phyloP scores from a whole-genome alignment of 495 filamentous ascomycete genomes.

The Aspergillus carlsbadensis region DNA sequence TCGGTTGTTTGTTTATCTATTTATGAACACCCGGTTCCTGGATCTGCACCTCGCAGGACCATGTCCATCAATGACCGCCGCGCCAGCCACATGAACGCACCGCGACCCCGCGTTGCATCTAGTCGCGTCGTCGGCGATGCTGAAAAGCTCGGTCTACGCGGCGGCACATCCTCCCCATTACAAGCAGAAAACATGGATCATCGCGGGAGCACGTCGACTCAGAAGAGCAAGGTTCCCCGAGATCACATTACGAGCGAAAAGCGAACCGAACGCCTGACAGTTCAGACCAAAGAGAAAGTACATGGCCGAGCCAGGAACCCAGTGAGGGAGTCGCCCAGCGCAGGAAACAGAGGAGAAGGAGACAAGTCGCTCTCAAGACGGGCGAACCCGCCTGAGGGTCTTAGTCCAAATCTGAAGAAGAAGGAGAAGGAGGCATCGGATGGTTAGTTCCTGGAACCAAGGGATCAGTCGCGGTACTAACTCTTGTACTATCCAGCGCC shows the following conservation, averaged over 20 bases:
- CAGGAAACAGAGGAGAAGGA: constrained; percentile 42
- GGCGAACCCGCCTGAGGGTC: constrained; percentile 33
- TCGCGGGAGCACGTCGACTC: constrained; percentile 36
- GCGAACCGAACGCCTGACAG: constrained; percentile 43
- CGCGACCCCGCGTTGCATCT: constrained; percentile 47
- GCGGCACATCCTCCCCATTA: constrained; percentile 31
- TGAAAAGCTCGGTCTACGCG: constrained; percentile 33
- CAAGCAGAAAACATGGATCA: constrained; percentile 37
- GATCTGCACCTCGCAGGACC: constrained; percentile 26
- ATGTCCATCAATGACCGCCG: constrained; percentile 50
- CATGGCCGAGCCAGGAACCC: constrained; percentile 64
- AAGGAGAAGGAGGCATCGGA: constrained; percentile 39
- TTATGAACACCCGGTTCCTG: constrained; percentile 24
- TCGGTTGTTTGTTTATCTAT: constrained; percentile 1
- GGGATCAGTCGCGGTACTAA: constrained; percentile 20
- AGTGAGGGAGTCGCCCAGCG: constrained; percentile 54
- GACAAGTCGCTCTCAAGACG: constrained; percentile 44
- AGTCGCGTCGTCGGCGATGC: constrained; percentile 44
- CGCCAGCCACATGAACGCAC: constrained; percentile 44
- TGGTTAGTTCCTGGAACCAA: constrained; percentile 27
- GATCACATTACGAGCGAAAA: constrained; percentile 37
- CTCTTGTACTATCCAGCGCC: constrained; percentile 39
- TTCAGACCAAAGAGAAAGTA: constrained; percentile 65
- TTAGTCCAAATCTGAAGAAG: constrained; percentile 37
- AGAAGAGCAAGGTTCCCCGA: constrained; percentile 32